Conservation (phyloP, 495 filamentous ascomycete species). For the Xylaria palmicola region DNA sequence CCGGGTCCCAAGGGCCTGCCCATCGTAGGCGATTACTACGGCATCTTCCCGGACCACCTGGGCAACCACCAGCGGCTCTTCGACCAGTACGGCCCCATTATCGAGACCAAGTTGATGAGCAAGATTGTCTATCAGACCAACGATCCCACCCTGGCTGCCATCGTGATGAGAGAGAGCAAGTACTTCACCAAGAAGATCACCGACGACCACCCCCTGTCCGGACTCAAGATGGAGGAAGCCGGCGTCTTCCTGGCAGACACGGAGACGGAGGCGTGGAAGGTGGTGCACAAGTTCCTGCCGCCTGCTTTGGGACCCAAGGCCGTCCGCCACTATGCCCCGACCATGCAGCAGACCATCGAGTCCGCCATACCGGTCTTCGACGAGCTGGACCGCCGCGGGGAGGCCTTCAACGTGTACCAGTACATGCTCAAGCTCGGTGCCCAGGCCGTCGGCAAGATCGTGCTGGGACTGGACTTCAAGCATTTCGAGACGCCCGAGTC, state of each 20-base stretch:
- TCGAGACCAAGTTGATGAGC: conserved; percentile 57
- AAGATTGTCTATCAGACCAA: conserved; percentile 51
- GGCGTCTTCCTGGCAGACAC: conserved; percentile 55
- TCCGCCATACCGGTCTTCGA: conserved; percentile 53
- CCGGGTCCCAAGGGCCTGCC: conserved; percentile 50
- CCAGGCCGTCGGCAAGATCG: conserved; percentile 52
- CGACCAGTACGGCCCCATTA: conserved; percentile 49
- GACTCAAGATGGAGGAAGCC: conserved; percentile 45
- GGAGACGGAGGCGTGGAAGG: conserved; percentile 45
- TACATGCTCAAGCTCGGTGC: conserved; percentile 61
- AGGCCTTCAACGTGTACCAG: conserved; percentile 58
- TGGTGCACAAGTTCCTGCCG: conserved; percentile 57
- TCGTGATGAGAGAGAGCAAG: conserved; percentile 44
- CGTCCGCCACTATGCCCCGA: conserved; percentile 54
- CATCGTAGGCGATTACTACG: conserved; percentile 51
- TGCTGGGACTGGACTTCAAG: conserved; percentile 50
- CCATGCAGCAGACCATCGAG: conserved; percentile 50
- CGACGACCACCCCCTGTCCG: conserved; percentile 47
- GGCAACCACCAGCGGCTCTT: conserved; percentile 60
- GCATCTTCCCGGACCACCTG: conserved; percentile 58
- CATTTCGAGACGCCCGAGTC: conserved; percentile 50
- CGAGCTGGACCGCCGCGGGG: conserved; percentile 44
- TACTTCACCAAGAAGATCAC: conserved; percentile 56
- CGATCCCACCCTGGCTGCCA: conserved; percentile 42
- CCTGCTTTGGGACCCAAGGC: conserved; percentile 55